Evolutionary conservation across 441 rosid genomes (phyloP), one percentile per base, ranked within the genome.

Genomic region (Melastoma candidum): DNA sequence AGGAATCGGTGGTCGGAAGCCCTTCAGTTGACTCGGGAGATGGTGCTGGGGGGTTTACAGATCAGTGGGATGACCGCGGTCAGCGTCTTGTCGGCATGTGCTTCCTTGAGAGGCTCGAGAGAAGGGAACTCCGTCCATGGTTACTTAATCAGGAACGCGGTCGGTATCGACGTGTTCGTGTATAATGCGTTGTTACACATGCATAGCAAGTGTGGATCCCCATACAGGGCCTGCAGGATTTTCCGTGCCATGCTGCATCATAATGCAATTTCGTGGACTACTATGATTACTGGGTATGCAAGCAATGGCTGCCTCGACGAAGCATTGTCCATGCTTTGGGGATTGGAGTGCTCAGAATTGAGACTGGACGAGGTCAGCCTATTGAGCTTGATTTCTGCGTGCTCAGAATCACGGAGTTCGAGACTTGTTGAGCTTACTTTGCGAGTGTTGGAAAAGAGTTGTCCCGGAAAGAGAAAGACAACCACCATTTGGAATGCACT

Each of bases 91-190:
- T 52, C 60, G 2, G 57, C 57, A 29, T 57, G 57, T 26, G 56
- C 66, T 0, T 29, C 6, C 0, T 27, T 64, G 14, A 64, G 26
- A 44, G 25, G 11, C 7, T 52, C 49, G 32, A 56, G 57, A 47
- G 60, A 64, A 51, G 73, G 66, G n/a, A 69, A 64, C 57, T 45
- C 61, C 17, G 54, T 69, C 46, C 66, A 69, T 29, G 50, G 73
- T 32, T 63, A 56, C 56, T 12, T 56, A 22, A 41, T 64, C 4
- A 63, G 27, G 48, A 54, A 46, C 0, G 14, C 32, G 14, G 25
- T 26, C 10, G 3, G 60, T 52, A 32, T 51, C 11, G 73, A 69
- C 60, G 73, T 69, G 26, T 64, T 60, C 46, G 56, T 53, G n/a
- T 48, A 64, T 59, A 69, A 64, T 53, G 58, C 69, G 54, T 46